A percentile compares a stretch with the other conserved stretches of the same genome.
Evolutionary conservation across 805 yeast genomes (phyloP).

Genomic region (Candida maltosa): DNA sequence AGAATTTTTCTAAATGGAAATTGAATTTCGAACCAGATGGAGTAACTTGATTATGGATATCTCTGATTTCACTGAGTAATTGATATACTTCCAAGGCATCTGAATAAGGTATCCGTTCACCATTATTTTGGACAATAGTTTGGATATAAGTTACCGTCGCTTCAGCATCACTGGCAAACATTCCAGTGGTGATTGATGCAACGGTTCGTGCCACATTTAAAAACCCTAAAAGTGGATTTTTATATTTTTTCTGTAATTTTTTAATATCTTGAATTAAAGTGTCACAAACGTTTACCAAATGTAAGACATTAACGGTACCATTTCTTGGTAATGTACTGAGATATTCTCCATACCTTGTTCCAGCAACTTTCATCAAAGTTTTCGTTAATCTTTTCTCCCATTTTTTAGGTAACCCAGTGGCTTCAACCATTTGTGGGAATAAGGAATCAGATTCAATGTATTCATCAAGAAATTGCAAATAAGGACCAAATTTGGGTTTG

Average conservation of each 20-base stretch:
- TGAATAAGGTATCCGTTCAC: conserved; percentile 40
- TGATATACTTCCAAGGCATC: conserved; percentile 60
- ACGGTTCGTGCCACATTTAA: conserved; percentile 49
- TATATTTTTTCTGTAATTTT: conserved; percentile 55
- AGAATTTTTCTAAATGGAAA: conserved; percentile 54
- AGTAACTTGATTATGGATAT: conserved; percentile 47
- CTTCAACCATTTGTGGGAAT: conserved; percentile 29
- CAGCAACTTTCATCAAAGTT: conserved; percentile 33
- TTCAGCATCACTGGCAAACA: conserved; percentile 52
- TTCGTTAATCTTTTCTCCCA: conserved; percentile 43
- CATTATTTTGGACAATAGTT: conserved; percentile 31
- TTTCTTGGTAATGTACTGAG: conserved; percentile 55
- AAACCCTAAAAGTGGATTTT: conserved; percentile 57
- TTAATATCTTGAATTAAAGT: conserved; percentile 47
- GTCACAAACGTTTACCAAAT: conserved; percentile 57
- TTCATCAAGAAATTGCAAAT: conserved; percentile 46
- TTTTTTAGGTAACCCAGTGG: conserved; percentile 38
- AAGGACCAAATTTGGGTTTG: conserved; percentile 60
- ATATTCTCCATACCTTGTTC: conserved; percentile 34
- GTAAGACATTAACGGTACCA: conserved; percentile 48
- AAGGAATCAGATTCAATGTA: conserved; percentile 47
- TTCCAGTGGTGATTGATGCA: conserved; percentile 46
- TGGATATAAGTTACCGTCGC: conserved; percentile 50
- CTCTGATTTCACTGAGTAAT: conserved; percentile 50
- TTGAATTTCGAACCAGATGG: conserved; percentile 39